phyloP scores from a whole-genome alignment of 179 eudicot genomes.

The Beta lomatogona region DNA sequence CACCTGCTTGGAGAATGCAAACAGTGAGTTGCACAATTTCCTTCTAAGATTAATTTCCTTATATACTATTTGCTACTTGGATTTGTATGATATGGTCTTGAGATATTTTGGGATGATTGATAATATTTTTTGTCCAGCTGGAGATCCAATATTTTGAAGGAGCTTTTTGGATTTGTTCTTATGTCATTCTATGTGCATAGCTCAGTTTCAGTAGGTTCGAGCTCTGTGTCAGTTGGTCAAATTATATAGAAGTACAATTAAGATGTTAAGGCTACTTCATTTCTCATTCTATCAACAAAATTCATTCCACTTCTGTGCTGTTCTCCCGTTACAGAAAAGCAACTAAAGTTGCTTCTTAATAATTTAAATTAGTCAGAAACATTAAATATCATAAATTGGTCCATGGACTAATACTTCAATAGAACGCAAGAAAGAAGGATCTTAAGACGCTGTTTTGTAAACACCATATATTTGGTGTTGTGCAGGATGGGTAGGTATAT shows the following conservation, averaged over 20 bases:
- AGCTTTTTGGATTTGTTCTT: no score
- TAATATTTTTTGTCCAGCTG: no score
- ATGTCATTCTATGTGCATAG: background rate
- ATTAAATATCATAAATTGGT: no score
- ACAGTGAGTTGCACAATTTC: slow-evolving; percentile 27
- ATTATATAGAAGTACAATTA: background rate
- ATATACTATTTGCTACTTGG: background rate
- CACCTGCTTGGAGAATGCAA: slow-evolving; percentile 40
- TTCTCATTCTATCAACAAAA: background rate
- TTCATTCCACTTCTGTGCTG: background rate
- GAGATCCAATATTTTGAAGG: background rate
- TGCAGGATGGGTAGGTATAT: no score
- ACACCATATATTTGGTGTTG: no score
- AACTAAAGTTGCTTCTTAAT: no score
- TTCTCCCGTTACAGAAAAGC: background rate
- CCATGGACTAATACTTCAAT: no score
- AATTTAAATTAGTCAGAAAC: no score
- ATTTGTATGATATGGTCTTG: background rate
- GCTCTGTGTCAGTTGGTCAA: background rate
- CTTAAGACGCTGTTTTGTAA: no score
- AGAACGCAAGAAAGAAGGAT: no score
- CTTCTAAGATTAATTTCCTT: background rate
- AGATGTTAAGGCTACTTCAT: background rate
- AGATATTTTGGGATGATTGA: no score
- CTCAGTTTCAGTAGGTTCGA: background rate